Base-by-base conservation (phyloP, 1,139 yeast genomes). In the Protomyces gravidus region DNA sequence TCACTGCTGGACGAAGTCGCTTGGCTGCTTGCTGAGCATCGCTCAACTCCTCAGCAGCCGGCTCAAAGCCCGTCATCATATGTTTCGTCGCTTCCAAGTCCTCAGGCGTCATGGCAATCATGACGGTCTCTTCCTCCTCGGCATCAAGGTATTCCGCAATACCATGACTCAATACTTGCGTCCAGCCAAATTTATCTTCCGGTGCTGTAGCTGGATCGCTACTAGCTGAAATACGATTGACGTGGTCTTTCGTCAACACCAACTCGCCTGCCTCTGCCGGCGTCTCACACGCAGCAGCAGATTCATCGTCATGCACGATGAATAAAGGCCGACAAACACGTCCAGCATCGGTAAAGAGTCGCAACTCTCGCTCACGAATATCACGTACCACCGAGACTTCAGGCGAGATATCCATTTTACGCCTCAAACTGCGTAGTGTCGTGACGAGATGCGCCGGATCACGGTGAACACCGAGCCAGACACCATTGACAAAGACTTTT, bases 31-130 rank as follows among this genome's bases (percentile, higher is more conserved):
- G 94, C 45, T 79, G 70, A 55, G 79, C 84, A 65, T 75, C 69
- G 65, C 67, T 76, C 75, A 62, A 69, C 70, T 77, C 78, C 9
- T 53, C 58, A 5, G 50, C 32, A n/a, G 47, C 58, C 5, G 58
- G 58, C 28, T 53, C 58, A 52, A 76, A 74, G 40, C 77, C 78
- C 45, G 80, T 81, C 58, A 79, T 78, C 66, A 79, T 77, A 55
- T 80, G 77, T 64, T 81, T 77, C 50, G 82, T 78, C 21, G 89
- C 82, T 66, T 86, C 92, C 70, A 92, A 78, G 75, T 92, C 99
- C 72, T 92, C 98, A 1, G 96, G 96, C 25, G 96, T 86, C 98
- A 92, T 94, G 52, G 98, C 97, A 76, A 92, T 92, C 89, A 94
- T 85, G 61, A 89, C 88, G 0, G 97, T 89, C 75, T 92, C 97